phyloP scores from a whole-genome alignment of 352 stramenopile genomes.

The Phytophthora gonapodyides region DNA sequence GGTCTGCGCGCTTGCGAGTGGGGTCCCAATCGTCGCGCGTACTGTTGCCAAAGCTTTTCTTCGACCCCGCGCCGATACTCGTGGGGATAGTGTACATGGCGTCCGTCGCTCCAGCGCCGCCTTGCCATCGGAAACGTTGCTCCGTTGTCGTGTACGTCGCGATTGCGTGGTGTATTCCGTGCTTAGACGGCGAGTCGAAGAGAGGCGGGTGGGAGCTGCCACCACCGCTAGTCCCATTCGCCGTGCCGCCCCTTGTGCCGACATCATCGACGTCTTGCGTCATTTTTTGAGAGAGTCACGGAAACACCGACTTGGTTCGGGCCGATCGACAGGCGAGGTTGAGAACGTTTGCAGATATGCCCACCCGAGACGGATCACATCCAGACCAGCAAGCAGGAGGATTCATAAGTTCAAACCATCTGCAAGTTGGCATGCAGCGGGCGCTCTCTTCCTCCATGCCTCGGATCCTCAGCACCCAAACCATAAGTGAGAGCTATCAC shows the following conservation, averaged over 20 bases:
- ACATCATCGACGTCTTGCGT: constrained; percentile 17
- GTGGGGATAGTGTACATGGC: constrained; percentile 75
- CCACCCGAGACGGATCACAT: not conserved
- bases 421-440: constrained; percentile 1
- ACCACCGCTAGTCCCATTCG: constrained; percentile 29
- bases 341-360: constrained; percentile 18
- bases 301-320: not conserved
- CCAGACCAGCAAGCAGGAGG: not conserved
- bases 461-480: constrained; percentile 6
- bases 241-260: constrained; percentile 21
- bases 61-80: constrained; percentile 52
- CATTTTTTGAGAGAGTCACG: constrained; percentile 20
- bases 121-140: constrained; percentile 77
- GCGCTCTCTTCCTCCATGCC: constrained; percentile 2
- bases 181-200: constrained; percentile 78
- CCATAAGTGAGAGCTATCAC: constrained; percentile 4
- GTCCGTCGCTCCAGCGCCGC: constrained; percentile 52
- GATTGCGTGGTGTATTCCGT: constrained; percentile 69
- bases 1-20: constrained; percentile 57
- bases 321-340: constrained; percentile 6
- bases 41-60: constrained; percentile 82
- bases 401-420: constrained; percentile 13
- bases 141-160: constrained; percentile 71
- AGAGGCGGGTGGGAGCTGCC: constrained; percentile 45
- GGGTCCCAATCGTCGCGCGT: constrained; percentile 83